Conservation (phyloP, 441 rosid genomes). For the Corymbia calophylla region DNA sequence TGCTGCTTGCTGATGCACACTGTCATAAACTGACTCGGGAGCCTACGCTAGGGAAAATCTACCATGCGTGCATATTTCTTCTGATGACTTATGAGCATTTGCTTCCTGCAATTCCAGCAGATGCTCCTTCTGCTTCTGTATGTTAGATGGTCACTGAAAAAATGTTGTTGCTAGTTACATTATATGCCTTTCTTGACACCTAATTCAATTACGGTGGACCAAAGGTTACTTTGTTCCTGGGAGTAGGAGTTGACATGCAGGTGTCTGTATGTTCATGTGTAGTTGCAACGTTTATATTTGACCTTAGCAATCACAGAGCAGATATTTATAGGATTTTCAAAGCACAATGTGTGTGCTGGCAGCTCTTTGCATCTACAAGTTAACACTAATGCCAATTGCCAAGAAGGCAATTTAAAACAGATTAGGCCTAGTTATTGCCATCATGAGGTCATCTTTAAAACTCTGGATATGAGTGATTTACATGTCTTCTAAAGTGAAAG, state of each 20-base stretch:
- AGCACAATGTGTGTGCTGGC: background rate
- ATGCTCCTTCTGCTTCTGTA: background rate
- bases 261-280: background rate
- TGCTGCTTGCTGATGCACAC: background rate
- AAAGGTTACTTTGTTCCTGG: background rate
- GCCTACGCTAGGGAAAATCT: background rate
- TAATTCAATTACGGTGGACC: background rate
- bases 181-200: background rate
- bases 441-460: background rate
- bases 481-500: background rate
- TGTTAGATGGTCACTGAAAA: background rate
- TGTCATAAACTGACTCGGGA: background rate
- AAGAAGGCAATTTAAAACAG: background rate
- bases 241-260: background rate
- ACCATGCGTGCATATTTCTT: background rate
- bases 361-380: background rate
- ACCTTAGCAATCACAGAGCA: background rate
- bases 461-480: background rate
- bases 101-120: background rate
- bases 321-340: background rate
- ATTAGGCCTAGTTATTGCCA: no score
- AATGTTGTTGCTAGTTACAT: background rate
- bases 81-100: background rate
- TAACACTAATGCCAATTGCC: background rate
- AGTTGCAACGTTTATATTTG: background rate